Conservation (phyloP, 192 early-diverging fungal genomes). For the Coemansia asiatica region DNA sequence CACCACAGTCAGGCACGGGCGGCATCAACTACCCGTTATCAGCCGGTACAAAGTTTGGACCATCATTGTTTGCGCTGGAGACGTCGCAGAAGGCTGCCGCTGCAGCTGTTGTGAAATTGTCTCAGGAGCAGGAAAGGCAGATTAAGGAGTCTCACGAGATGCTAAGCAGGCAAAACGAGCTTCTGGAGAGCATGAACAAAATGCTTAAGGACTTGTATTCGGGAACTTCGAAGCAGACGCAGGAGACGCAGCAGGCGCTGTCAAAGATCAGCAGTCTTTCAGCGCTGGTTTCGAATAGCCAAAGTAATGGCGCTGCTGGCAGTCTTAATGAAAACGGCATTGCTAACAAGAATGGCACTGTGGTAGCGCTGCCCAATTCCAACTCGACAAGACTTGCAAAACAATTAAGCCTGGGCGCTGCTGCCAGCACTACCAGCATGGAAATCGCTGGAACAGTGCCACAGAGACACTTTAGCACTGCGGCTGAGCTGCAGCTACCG, state of each 20-base stretch:
- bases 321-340: neutral
- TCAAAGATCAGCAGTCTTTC: slow-evolving; percentile 29
- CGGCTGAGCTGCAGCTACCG: slow-evolving; percentile 5
- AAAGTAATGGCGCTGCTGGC: neutral
- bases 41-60: neutral
- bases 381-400: neutral
- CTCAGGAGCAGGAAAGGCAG: slow-evolving; percentile 31
- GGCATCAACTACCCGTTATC: neutral
- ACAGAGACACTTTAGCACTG: neutral
- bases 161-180: slow-evolving; percentile 30
- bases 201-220: slow-evolving; percentile 23
- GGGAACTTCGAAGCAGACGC: slow-evolving; percentile 8
- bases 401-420: neutral
- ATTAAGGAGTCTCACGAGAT: slow-evolving; percentile 43
- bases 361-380: neutral
- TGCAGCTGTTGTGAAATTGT: slow-evolving; percentile 8
- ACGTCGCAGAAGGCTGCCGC: slow-evolving; percentile 1
- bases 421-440: no score
- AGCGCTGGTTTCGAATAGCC: slow-evolving; percentile 21
- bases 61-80: neutral
- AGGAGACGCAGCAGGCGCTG: slow-evolving; percentile 29
- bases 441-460: neutral
- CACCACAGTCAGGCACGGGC: neutral
- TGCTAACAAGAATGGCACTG: neutral
- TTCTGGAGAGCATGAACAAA: slow-evolving; percentile 21